Evolutionary conservation across 2,329 filamentous ascomycete species (phyloP), one percentile per base, ranked within the genome.

Genomic region (Sphaerulina populicola): DNA sequence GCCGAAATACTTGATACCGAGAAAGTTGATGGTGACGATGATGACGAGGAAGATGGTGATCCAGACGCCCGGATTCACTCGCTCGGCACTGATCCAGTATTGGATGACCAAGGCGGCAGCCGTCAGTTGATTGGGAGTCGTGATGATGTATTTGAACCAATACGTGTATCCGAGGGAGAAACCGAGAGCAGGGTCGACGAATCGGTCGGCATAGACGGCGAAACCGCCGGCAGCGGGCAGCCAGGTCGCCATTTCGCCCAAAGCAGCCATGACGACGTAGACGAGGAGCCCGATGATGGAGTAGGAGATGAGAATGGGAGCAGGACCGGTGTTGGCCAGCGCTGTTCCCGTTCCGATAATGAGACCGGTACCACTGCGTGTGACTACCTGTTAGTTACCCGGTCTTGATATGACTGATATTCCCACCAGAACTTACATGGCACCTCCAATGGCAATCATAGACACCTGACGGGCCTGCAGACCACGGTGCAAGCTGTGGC

Each of bases 221-320:
- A 93, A 94, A 60, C 87, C 87, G 65, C 84, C 81, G 49, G 81
- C 79, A 62, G 89, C 75, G 45, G 87, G 87, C 31, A 93, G 69
- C 85, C 85, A 93, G 47, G 86, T 79, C 7, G 86, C 85, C 85
- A 93, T 93, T 69, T 91, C 86, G 56, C 86, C 87, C 3, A 93
- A 79, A 51, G 80, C 83, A 52, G 82, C 82, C 85, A 93, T 89
- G 60, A 93, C 86, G 38, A 88, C 72, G 68, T 82, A 93, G 58
- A 91, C 87, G 53, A 93, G 69, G 42, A 83, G 69, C 58, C 85
- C 85, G 58, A 87, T 77, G 55, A 85, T 67, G 35, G 78, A 74
- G 70, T 88, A 88, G 8, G 82, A 82, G 65, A 88, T 83, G 59
- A 88, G 75, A 65, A 88, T 80, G 8, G 83, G 80, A 15, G 73